A percentile compares a stretch with the other conserved stretches of the same genome.
These are phyloP conservation scores for Sarocladiaceae sp. DNA, from an alignment of 2,329 filamentous ascomycete genomes.

Conservation along the genomic window DNA sequence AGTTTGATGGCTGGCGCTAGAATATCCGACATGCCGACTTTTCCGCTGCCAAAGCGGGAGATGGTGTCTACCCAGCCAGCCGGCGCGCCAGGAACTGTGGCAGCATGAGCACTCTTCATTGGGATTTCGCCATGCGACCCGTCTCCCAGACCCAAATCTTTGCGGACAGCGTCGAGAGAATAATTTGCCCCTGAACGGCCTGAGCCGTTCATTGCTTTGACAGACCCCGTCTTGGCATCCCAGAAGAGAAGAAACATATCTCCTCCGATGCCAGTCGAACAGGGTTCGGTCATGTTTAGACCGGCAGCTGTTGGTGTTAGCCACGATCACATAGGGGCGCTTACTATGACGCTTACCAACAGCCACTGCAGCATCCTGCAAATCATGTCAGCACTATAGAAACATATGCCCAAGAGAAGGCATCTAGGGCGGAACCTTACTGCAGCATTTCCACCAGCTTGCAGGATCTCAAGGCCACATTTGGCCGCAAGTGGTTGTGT, in stretches of 20 bases:
- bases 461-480: slow-evolving; percentile 79
- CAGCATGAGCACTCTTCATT: slow-evolving; percentile 68
- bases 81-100: slow-evolving; percentile 83
- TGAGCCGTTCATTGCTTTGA: slow-evolving; percentile 86
- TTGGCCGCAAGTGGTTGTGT: slow-evolving; percentile 85
- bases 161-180: slow-evolving; percentile 63
- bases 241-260: slow-evolving; percentile 97
- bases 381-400: not conserved
- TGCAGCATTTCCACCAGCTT: slow-evolving; percentile 85
- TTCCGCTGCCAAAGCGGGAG: slow-evolving; percentile 84
- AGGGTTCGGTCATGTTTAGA: slow-evolving; percentile 88
- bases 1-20: slow-evolving; percentile 77
- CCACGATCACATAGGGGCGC: not conserved
- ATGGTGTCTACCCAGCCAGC: slow-evolving; percentile 91
- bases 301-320: slow-evolving; percentile 60
- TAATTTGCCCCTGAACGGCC: slow-evolving; percentile 69
- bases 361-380: slow-evolving; percentile 88
- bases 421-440: slow-evolving; percentile 46
- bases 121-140: slow-evolving; percentile 58
- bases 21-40: slow-evolving; percentile 68
- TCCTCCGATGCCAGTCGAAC: slow-evolving; percentile 89
- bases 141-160: slow-evolving; percentile 59
- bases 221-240: slow-evolving; percentile 72
- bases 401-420: too few relatives aligned
- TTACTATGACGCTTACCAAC: slow-evolving; percentile 61